These are phyloP conservation scores for Theileria luwenshuni DNA, from an alignment of 169 alveolate species.

Conservation along the genomic window DNA sequence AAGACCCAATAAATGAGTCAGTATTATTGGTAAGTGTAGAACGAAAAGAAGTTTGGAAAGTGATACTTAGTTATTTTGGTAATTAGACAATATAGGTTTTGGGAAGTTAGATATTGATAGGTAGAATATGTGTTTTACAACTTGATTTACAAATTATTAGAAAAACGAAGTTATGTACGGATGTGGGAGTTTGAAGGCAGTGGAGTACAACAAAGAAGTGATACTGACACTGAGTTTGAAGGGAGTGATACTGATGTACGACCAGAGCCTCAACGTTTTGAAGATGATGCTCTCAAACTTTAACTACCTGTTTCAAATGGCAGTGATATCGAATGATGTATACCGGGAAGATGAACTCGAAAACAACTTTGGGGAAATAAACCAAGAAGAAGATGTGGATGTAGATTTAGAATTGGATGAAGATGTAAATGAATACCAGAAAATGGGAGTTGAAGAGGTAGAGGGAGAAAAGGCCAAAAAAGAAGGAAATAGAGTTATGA, in stretches of 20 bases:
- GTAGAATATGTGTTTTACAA: neutral
- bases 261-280: neutral
- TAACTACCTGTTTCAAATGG: constrained; percentile 9
- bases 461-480: neutral
- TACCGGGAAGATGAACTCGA: neutral
- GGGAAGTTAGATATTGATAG: neutral
- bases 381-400: neutral
- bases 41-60: no score
- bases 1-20: constrained; percentile 56
- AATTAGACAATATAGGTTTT: no score
- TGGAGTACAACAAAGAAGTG: constrained; percentile 8
- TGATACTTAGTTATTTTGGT: no score
- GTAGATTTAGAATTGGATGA: neutral
- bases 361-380: neutral
- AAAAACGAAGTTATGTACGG: constrained; percentile 15
- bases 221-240: constrained; percentile 12
- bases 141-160: constrained; percentile 1
- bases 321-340: neutral
- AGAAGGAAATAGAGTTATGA: neutral
- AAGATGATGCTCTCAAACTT: constrained; percentile 1
- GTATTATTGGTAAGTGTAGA: neutral
- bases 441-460: neutral
- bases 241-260: constrained; percentile 7
- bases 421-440: neutral
- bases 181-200: constrained; percentile 3